Base-by-base conservation (phyloP, 805 yeast genomes). In the Candida hungchunana region DNA sequence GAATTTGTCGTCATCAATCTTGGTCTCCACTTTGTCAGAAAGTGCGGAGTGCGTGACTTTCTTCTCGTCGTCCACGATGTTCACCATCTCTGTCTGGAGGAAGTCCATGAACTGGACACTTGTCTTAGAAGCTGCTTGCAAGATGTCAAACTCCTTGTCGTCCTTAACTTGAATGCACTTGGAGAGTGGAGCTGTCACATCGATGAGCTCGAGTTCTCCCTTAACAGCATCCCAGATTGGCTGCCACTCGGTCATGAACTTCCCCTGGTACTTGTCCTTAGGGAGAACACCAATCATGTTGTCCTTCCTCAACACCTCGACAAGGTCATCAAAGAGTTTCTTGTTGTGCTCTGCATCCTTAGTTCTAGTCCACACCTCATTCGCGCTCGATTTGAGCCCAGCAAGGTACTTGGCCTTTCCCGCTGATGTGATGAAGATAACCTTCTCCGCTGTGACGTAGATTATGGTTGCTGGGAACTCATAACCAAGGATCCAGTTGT, bases 381-480 rank as follows among this genome's bases (percentile, higher is more conserved):
- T 68, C 32, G 69, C 60, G 20, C 70, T 62, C 9, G 67, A 53
- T 22, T 71, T 66, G 51, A 87, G 67, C 6, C 75, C 73, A 28
- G 71, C 72, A 47, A 90, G 64, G 63, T 88, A 82, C 57, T 80
- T 85, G 27, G 94, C 87, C 61, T 90, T 90, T 6, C 86, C 86
- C 32, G 78, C 81, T 20, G 90, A 79, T 0, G 97, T 89, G 39
- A 89, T 69, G 36, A 90, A 65, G 4, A 77, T 59, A 25, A 77
- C 65, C 46, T 75, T 77, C 25, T 72, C 74, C 36, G 71, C 69
- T 4, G 83, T 73, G 39, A 89, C 63, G 33, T 71, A 76, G 35
- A 90, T 62, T 20, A 79, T 78, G 2, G 97, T 88, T 33, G 93
- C 93, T n/a, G 95, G 94, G 55, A 90, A 90, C 58, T 93, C 97